Percentiles rank a stretch among this genome's conserved stretches.
These are phyloP conservation scores for Solanum hybrid DNA, from an alignment of 305 asterid genomes.

Conservation along the genomic window DNA sequence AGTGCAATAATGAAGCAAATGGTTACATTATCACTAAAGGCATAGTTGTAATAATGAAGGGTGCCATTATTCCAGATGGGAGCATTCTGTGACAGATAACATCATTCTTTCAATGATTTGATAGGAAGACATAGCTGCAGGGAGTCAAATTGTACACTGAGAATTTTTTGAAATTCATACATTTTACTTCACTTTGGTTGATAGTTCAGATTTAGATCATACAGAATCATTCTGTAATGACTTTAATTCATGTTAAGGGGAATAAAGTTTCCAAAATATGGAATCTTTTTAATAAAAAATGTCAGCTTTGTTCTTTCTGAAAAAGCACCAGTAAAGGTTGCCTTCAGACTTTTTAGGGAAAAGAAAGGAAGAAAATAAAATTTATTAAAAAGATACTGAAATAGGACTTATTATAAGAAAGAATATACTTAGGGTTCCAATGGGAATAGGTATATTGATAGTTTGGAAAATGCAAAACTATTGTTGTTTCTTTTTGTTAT, in stretches of 20 bases:
- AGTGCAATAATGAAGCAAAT: constrained; percentile 47
- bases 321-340: not conserved
- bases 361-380: not conserved
- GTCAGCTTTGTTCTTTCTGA: not conserved
- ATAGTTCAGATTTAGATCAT: not conserved
- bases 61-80: constrained; percentile 59
- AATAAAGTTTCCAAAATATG: not conserved
- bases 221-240: not conserved
- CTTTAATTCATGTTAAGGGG: not conserved
- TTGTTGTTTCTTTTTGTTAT: not conserved
- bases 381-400: not conserved
- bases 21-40: constrained; percentile 61
- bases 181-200: not conserved
- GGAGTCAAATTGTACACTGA: not conserved
- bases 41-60: constrained; percentile 44
- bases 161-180: not conserved
- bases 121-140: not conserved
- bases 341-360: not conserved
- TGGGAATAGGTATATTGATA: not conserved
- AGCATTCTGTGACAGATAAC: constrained; percentile 26
- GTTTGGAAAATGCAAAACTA: not conserved
- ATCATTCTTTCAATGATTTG: not conserved
- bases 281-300: not conserved
- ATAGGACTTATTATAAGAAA: not conserved
- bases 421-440: not conserved